Conservation (phyloP, 2,329 filamentous ascomycete genomes). For the Venturia pyrina region DNA sequence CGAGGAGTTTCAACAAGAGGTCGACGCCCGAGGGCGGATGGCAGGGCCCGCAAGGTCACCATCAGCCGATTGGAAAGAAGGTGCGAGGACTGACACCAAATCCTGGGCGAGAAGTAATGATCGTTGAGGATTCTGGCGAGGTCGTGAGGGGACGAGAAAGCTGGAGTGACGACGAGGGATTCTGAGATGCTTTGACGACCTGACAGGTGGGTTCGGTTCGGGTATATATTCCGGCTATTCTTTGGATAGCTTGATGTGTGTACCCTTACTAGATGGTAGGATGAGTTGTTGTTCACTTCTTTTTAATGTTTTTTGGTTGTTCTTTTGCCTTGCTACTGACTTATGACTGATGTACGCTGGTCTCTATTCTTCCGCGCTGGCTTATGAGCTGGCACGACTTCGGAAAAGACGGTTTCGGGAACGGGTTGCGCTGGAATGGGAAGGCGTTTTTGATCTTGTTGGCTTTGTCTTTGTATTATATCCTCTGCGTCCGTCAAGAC, state of each 20-base stretch:
- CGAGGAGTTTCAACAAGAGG: constrained; percentile 6
- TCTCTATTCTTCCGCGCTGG: neutral
- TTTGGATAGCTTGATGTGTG: neutral
- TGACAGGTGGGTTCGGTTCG: neutral
- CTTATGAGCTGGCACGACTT: neutral
- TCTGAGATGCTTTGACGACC: neutral
- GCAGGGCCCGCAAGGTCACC: neutral
- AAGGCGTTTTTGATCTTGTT: neutral
- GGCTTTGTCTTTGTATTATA: neutral
- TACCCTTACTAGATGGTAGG: neutral
- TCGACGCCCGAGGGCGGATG: constrained; percentile 16
- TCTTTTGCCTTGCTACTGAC: neutral
- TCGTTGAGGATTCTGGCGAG: constrained; percentile 32
- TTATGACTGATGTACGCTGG: neutral
- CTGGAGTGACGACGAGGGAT: constrained; percentile 40
- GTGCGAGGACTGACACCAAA: constrained; percentile 14
- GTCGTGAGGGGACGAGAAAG: constrained; percentile 40
- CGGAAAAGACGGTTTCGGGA: neutral
- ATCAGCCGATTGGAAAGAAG: constrained; percentile 27
- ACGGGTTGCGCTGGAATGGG: neutral
- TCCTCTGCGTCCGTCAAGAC: neutral
- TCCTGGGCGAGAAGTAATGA: constrained; percentile 29
- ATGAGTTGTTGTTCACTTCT: neutral
- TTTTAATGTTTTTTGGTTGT: neutral
- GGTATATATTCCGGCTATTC: neutral